Evolutionary conservation across 139 green algal species (phyloP).

Genomic region (Coelastrella sp.): DNA sequence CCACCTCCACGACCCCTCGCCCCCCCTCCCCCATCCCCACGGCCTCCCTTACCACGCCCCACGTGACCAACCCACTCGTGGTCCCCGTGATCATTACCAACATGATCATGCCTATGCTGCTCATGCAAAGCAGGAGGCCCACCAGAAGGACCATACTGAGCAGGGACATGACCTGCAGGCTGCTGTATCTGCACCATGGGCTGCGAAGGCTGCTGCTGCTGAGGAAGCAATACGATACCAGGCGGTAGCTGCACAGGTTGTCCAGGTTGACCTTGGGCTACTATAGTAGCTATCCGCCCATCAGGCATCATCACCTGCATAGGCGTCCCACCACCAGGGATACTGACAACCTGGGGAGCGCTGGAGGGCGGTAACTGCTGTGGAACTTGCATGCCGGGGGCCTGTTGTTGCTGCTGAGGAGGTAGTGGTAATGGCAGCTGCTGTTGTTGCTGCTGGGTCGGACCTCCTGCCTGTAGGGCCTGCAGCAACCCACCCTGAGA

Average conservation of each 20-base stretch:
- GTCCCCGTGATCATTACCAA: background rate
- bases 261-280: background rate
- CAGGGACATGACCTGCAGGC: background rate
- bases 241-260: constrained; percentile 21
- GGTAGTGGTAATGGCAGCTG: background rate
- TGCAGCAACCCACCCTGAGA: constrained; percentile 21
- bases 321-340: background rate
- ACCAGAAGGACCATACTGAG: background rate
- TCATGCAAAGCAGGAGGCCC: background rate
- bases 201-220: constrained; percentile 17
- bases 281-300: background rate
- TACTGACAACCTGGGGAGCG: background rate
- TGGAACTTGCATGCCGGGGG: background rate
- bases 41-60: background rate
- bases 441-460: constrained; percentile 15
- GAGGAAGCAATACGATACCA: background rate
- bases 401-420: constrained; percentile 1
- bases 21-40: background rate
- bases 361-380: background rate
- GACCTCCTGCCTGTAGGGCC: background rate
- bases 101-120: background rate
- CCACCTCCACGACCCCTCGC: background rate
- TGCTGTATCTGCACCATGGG: background rate
- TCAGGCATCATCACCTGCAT: constrained; percentile 21
- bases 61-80: background rate